These are phyloP conservation scores for Rosa chinensis DNA, from an alignment of 306 rosid species.

Conservation along the genomic window DNA sequence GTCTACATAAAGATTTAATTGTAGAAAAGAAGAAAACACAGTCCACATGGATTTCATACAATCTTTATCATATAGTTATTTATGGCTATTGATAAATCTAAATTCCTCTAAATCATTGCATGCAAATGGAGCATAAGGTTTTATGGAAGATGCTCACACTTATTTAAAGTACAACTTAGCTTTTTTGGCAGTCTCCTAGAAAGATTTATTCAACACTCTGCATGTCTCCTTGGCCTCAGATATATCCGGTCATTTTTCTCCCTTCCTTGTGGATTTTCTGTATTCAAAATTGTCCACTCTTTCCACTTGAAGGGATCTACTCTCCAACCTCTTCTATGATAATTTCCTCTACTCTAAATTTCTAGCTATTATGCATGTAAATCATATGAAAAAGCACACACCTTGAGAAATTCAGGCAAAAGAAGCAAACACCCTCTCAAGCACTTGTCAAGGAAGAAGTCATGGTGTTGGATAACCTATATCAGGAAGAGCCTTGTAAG, in stretches of 20 bases:
- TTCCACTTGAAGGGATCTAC: neutral
- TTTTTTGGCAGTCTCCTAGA: neutral
- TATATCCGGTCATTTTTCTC: neutral
- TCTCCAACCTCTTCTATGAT: neutral
- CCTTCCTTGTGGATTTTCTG: neutral
- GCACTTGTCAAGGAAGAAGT: conserved; percentile 90
- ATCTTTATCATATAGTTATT: neutral
- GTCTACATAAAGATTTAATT: neutral
- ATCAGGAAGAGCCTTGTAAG: conserved; percentile 38
- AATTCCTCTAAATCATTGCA: neutral
- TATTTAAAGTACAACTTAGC: no score
- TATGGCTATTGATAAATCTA: neutral
- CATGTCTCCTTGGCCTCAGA: conserved; percentile 7
- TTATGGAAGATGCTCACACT: neutral
- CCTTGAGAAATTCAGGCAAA: conserved; percentile 91
- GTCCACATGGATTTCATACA: neutral
- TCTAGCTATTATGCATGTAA: neutral
- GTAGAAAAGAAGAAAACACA: neutral
- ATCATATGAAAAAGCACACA: conserved; percentile 35
- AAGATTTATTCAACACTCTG: neutral
- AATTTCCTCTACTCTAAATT: neutral
- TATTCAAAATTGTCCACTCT: neutral
- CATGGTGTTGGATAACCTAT: conserved; percentile 97
- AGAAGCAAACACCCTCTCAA: conserved; percentile 92
- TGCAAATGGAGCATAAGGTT: neutral